Evolutionary conservation across 108 stramenopile genomes (phyloP).

Genomic region (Pseudonitzschia pungens): DNA sequence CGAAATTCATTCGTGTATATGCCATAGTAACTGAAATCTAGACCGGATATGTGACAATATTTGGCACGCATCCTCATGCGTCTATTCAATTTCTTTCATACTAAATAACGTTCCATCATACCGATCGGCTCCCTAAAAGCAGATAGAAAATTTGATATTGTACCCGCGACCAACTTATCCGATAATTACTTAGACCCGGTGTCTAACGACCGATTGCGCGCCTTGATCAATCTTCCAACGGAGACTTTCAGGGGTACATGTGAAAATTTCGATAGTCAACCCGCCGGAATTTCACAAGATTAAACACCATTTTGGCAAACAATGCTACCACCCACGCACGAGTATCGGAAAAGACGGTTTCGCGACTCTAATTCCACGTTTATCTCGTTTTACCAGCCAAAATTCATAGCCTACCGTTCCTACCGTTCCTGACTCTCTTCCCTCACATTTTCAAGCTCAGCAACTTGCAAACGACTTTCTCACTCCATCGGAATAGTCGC

Average conservation of each 20-base stretch:
- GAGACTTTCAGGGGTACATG: background rate
- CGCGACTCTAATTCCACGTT: background rate
- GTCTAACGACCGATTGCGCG: background rate
- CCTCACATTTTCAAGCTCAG: background rate
- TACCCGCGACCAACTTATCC: background rate
- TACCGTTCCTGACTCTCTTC: background rate
- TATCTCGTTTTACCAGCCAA: background rate
- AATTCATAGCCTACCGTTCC: background rate
- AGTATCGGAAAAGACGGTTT: background rate
- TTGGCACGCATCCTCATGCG: background rate
- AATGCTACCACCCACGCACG: background rate
- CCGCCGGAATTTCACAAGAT: background rate
- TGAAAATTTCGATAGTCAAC: background rate
- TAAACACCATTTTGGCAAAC: background rate
- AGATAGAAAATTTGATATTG: background rate
- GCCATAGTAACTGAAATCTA: background rate
- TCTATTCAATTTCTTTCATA: background rate
- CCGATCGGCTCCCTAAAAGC: background rate
- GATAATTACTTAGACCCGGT: background rate
- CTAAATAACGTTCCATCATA: background rate
- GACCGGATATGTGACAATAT: background rate
- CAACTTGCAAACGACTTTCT: background rate
- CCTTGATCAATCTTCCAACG: background rate
- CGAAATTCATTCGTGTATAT: background rate
- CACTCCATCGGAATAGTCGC: background rate